Percentiles rank a stretch among this genome's conserved stretches.
These are phyloP conservation scores for Phalaenopsis hybrid DNA, from an alignment of 116 monocot species.

Conservation along the genomic window DNA sequence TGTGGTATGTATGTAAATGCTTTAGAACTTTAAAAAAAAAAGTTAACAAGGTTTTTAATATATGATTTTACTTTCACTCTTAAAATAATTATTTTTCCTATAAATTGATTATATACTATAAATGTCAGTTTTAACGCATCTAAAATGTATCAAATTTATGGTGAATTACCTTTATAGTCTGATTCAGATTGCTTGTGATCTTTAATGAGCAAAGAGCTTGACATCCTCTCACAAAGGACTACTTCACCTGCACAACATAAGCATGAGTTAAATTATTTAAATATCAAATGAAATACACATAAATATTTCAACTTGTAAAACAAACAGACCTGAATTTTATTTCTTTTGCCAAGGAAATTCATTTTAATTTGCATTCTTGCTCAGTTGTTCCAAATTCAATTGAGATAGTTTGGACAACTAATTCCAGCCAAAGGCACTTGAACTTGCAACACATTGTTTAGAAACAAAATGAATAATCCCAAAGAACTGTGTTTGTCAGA, in stretches of 20 bases:
- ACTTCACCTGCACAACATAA: neutral
- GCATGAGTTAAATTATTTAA: neutral
- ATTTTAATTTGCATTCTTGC: neutral
- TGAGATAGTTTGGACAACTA: neutral
- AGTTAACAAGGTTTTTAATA: neutral
- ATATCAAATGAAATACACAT: neutral
- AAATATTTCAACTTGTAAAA: neutral
- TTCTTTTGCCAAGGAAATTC: neutral
- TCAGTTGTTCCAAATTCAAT: neutral
- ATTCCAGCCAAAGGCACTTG: too few species aligned
- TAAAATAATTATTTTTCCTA: neutral
- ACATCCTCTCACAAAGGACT: neutral
- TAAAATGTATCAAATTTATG: neutral
- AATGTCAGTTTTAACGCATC: neutral
- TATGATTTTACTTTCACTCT: neutral
- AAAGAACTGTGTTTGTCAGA: too few species aligned
- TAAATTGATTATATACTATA: neutral
- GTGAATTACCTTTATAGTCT: neutral
- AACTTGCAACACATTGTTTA: too few species aligned
- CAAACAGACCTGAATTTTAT: neutral
- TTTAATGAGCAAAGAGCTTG: neutral
- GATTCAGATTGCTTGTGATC: neutral
- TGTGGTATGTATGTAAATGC: too few species aligned
- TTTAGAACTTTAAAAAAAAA: neutral
- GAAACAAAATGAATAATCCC: too few species aligned